phyloP scores from a whole-genome alignment of 306 rosid species.

The Vicia villosa region DNA sequence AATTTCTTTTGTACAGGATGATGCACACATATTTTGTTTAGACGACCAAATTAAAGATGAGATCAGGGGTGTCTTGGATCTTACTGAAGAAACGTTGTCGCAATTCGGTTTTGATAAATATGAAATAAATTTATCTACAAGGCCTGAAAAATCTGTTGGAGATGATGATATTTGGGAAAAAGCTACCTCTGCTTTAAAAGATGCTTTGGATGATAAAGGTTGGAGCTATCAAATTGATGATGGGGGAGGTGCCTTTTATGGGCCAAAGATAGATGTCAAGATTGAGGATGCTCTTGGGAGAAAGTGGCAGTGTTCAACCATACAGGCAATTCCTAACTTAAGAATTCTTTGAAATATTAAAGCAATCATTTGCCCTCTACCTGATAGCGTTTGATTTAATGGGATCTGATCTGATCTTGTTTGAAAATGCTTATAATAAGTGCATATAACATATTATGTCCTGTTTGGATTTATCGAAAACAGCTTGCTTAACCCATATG shows the following conservation, averaged over 20 bases:
- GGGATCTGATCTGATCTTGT: constrained; percentile 5
- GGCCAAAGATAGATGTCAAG: constrained; percentile 97
- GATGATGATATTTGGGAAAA: constrained; percentile 84
- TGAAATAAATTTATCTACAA: constrained; percentile 91
- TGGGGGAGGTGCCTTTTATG: constrained; percentile 98
- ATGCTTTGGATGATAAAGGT: constrained; percentile 90
- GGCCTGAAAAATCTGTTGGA: constrained; percentile 93
- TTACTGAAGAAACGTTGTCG: constrained; percentile 72
- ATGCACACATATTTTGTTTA: constrained; percentile 96
- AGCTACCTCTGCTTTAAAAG: constrained; percentile 84
- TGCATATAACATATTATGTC: not conserved
- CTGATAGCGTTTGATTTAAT: not conserved
- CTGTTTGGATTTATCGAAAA: not conserved
- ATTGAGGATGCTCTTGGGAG: constrained; percentile 99
- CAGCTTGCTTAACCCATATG: not conserved
- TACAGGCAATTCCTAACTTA: constrained; percentile 66
- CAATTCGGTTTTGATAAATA: constrained; percentile 91
- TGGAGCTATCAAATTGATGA: constrained; percentile 92
- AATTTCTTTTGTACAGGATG: constrained; percentile 69
- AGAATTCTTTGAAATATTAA: constrained; percentile 24
- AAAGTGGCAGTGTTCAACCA: constrained; percentile 99
- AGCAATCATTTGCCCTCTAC: not conserved
- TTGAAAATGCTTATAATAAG: constrained; percentile 20
- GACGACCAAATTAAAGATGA: constrained; percentile 91
- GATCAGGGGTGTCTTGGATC: constrained; percentile 95